Conservation (phyloP, 2,329 filamentous ascomycete genomes). For the Aspergillus hiratsukae region DNA sequence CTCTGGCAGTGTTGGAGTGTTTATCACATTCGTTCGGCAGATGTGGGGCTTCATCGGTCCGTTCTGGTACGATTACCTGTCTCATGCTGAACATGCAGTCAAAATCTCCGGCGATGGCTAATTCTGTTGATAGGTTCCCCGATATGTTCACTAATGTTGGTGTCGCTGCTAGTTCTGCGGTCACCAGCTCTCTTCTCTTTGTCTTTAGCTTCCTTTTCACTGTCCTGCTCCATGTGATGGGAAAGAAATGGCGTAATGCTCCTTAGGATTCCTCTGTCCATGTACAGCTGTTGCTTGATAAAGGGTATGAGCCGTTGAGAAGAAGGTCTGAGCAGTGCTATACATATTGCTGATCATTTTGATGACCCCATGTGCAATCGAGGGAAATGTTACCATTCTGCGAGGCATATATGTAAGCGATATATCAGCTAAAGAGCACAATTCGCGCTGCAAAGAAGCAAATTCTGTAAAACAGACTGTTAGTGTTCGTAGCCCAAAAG, state of each 20-base stretch:
- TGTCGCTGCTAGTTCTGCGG: conserved; percentile 27
- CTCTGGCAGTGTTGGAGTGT: conserved; percentile 55
- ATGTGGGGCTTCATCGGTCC: conserved; percentile 37
- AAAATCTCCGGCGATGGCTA: conserved; percentile 4
- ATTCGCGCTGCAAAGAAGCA: too few species aligned
- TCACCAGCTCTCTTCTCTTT: conserved; percentile 28
- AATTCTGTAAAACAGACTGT: too few species aligned
- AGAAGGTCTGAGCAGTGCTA: not conserved
- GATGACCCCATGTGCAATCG: too few species aligned
- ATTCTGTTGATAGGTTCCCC: conserved; percentile 26
- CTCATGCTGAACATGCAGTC: not conserved
- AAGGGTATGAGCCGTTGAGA: not conserved
- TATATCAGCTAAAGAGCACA: too few species aligned
- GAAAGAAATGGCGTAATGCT: conserved; percentile 18
- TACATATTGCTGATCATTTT: not conserved
- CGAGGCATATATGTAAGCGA: too few species aligned
- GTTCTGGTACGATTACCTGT: conserved; percentile 29
- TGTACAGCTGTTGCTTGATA: not conserved
- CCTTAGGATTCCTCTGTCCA: not conserved
- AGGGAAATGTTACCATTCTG: too few species aligned
- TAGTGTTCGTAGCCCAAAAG: too few species aligned
- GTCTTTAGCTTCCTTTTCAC: conserved; percentile 30
- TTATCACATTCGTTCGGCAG: conserved; percentile 54
- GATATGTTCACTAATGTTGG: conserved; percentile 34
- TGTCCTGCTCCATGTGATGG: conserved; percentile 25